Evolutionary conservation across 129 eudicot species (phyloP), one percentile per base, ranked within the genome.

Genomic region (Tanacetum coccineum): DNA sequence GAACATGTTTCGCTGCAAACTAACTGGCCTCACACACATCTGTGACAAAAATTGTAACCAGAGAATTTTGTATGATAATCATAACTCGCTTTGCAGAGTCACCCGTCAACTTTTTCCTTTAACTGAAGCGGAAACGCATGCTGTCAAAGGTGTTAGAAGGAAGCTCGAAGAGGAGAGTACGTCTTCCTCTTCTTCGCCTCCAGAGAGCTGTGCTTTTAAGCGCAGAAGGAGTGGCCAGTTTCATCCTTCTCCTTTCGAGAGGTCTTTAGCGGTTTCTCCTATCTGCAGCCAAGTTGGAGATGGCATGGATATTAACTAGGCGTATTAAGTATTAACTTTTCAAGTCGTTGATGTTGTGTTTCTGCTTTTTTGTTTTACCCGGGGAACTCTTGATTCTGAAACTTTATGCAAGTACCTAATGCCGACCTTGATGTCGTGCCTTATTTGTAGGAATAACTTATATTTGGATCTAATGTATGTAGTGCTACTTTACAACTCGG

Each of bases 41-140:
- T 92, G 98, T 88, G 98, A 92, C 96, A 88, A 92, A 86, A 92
- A 92, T 82, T 92, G 98, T 82, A 82, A 88, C 87, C 98, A 92
- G 82, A 82, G 98, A 75, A 92, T 92, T 66, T 66, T 92, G 22
- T 92, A 92, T 64, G 98, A 88, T 80, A 92, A 88, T 76, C 87
- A 82, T 74, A 84, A 74, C 89, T 88, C 95, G 47, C 91, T 92
- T 62, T 92, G 98, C 87, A 84, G 96, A 80, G 98, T 83, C 64
- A 88, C 87, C 76, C 83, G 84, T 63, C 89, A 85, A 64, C 49
- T 88, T 68, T 92, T 86, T 72, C 98, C 98, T 67, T 79, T 92
- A 74, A 76, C 96, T 6, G 80, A 66, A 6, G 78, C 70, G 18
- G 98, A 92, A 81, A 91, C 78, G 47, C 95, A 86, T 68, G 98